These are phyloP conservation scores for Pythium aphanidermatum DNA, from an alignment of 352 stramenopile species.

Conservation along the genomic window DNA sequence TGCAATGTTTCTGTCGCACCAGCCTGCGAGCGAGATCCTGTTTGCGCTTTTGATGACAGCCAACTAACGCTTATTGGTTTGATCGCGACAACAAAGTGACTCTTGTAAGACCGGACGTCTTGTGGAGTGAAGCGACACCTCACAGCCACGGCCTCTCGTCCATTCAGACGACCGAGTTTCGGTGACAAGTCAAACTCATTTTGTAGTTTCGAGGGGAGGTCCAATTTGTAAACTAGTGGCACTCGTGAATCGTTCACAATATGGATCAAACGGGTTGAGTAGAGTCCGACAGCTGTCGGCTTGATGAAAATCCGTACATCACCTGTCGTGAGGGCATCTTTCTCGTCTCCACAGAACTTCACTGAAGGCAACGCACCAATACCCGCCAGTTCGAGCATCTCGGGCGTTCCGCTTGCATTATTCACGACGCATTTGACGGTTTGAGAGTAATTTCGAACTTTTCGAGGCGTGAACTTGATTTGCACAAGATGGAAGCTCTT, in stretches of 20 bases:
- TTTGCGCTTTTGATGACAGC: constrained; percentile 11
- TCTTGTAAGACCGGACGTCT: constrained; percentile 64
- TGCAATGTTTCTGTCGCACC: too few species aligned
- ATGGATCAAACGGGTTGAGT: constrained; percentile 40
- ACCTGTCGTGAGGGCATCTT: constrained; percentile 3
- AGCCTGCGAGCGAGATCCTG: too few species aligned
- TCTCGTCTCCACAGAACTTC: constrained; percentile 30
- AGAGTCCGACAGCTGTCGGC: constrained; percentile 74
- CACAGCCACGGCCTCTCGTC: constrained; percentile 62
- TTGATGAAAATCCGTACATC: constrained; percentile 72
- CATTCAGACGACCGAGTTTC: constrained; percentile 70
- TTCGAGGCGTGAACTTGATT: constrained; percentile 64
- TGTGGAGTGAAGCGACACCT: constrained; percentile 76
- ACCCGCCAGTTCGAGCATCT: constrained; percentile 50
- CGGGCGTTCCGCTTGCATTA: constrained; percentile 39
- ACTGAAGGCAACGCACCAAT: constrained; percentile 53
- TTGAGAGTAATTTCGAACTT: constrained; percentile 40
- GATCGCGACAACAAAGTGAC: constrained; percentile 51
- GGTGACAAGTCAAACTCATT: constrained; percentile 62
- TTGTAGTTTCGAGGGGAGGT: constrained; percentile 52
- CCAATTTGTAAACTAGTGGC: constrained; percentile 81
- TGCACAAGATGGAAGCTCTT: constrained; percentile 82
- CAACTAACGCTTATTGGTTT: constrained; percentile 68
- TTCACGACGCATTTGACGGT: constrained; percentile 68
- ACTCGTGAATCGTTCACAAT: constrained; percentile 81